Evolutionary conservation across 495 filamentous ascomycete species (phyloP), one percentile per base, ranked within the genome.

Genomic region (Annulohypoxylon moriforme): DNA sequence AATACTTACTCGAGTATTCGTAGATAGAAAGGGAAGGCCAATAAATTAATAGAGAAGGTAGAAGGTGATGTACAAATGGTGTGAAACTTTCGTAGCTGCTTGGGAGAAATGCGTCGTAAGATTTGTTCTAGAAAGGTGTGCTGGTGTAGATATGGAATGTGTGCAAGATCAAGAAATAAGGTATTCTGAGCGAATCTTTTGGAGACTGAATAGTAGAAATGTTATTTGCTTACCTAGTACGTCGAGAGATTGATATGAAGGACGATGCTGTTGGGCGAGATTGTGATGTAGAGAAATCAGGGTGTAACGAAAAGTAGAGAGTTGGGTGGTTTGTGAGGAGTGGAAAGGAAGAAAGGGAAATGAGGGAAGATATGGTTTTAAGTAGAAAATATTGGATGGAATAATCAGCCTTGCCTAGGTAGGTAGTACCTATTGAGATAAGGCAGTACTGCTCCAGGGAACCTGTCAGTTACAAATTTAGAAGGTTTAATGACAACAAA

Each of bases 141-240:
- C 27, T 29, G 27, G 27, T 29, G 27, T 29, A 6, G 6, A 29
- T 29, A 6, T 29, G 2, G 27, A 6, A 6, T 3, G 6, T 3
- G 27, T 2, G 27, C 27, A 29, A 29, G 27, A 47, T 47, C 18
- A 8, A 20, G 3, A 18, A 47, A 20, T 47, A 18, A 22, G 42
- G 16, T 9, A 1, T 47, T 47, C 16, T 47, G 16, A 16, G n/a
- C n/a, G 16, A 29, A 29, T 7, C 2, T 20, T 4, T 2, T 47
- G 18, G 42, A 47, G 8, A 9, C 6, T 6, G 6, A 27, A 52
- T 29, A 29, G 3, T 27, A 52, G 4, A 36, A 11, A 29, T 16
- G 11, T 29, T 14, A 4, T 29, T 52, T 52, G 24, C 47, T 52
- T 52, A 52, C 47, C 47, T 52, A n/a, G n/a, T n/a, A n/a, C n/a